Percentiles rank a stretch among this genome's conserved stretches.
Conservation (phyloP, 2,329 filamentous ascomycete species). For the Phyllosticta citrichinensis region DNA sequence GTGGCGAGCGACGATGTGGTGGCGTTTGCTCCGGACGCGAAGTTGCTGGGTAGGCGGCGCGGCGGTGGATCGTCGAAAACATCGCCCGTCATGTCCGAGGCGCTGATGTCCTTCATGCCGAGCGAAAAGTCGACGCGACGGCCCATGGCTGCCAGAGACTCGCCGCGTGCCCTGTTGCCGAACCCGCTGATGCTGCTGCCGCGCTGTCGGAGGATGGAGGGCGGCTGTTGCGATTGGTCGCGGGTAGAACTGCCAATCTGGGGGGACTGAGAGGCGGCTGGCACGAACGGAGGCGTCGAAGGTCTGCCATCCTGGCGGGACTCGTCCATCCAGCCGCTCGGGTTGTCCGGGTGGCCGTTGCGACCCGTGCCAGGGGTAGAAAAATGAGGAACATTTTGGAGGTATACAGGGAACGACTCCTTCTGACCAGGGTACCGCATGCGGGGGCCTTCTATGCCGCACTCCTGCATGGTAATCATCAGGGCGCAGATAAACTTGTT, state of each 20-base stretch:
- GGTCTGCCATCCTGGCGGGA: background rate
- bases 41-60: slow-evolving; percentile 32
- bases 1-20: slow-evolving; percentile 14
- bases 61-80: slow-evolving; percentile 49
- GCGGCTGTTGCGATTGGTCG: background rate
- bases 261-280: slow-evolving; percentile 12
- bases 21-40: slow-evolving; percentile 18
- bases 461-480: slow-evolving; percentile 73
- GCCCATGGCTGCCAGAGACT: slow-evolving; percentile 47
- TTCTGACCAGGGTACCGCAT: slow-evolving; percentile 61
- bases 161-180: slow-evolving; percentile 41
- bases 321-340: slow-evolving; percentile 23
- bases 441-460: slow-evolving; percentile 76
- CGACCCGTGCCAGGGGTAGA: slow-evolving; percentile 33
- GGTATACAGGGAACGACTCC: slow-evolving; percentile 56
- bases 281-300: slow-evolving; percentile 30
- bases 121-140: slow-evolving; percentile 62
- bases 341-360: slow-evolving; percentile 36
- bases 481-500: slow-evolving; percentile 92
- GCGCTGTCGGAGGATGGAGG: slow-evolving; percentile 42
- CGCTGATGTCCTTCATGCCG: slow-evolving; percentile 51
- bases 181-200: background rate
- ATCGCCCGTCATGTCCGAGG: slow-evolving; percentile 52
- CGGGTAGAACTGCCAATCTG: slow-evolving; percentile 1
- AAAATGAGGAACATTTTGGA: slow-evolving; percentile 42